A percentile compares a stretch with the other conserved stretches of the same genome.
These are phyloP conservation scores for Hypocreales sp. DNA, from an alignment of 2,329 filamentous ascomycete genomes.

Conservation along the genomic window DNA sequence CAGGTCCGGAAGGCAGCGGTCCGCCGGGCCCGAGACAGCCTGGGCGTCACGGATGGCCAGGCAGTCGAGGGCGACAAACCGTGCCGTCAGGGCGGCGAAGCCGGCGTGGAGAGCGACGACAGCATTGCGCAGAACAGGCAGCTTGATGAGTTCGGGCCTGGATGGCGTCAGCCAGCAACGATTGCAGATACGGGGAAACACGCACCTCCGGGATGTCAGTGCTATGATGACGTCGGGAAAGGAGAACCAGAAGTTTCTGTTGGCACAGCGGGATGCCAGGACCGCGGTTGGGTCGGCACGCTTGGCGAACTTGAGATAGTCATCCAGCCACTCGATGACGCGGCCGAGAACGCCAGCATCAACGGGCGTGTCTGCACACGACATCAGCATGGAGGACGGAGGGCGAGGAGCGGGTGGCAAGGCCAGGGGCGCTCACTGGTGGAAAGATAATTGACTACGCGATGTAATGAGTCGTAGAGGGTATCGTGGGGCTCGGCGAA, in stretches of 20 bases:
- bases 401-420: background rate
- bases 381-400: background rate
- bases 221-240: slow-evolving; percentile 32
- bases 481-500: slow-evolving; percentile 19
- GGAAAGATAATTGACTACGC: slow-evolving; percentile 21
- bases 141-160: slow-evolving; percentile 2
- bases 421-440: slow-evolving; percentile 9
- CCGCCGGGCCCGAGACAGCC: slow-evolving; percentile 1
- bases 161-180: background rate
- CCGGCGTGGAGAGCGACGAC: slow-evolving; percentile 18
- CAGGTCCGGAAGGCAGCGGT: slow-evolving; percentile 9
- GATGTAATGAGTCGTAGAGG: slow-evolving; percentile 15
- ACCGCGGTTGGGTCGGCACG: slow-evolving; percentile 17
- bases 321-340: slow-evolving; percentile 34
- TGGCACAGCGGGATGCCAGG: slow-evolving; percentile 25
- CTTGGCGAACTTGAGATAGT: slow-evolving; percentile 26
- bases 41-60: slow-evolving; percentile 7
- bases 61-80: slow-evolving; percentile 34
- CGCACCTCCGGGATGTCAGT: slow-evolving; percentile 23
- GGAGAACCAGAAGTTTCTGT: slow-evolving; percentile 33
- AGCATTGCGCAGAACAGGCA: slow-evolving; percentile 1
- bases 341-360: slow-evolving; percentile 27
- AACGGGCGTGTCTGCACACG: slow-evolving; percentile 23
- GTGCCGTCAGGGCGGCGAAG: slow-evolving; percentile 34
- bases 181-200: too few species aligned